phyloP scores from a whole-genome alignment of 768 basidiomycete genomes.

The Podaxis carcinomalis region DNA sequence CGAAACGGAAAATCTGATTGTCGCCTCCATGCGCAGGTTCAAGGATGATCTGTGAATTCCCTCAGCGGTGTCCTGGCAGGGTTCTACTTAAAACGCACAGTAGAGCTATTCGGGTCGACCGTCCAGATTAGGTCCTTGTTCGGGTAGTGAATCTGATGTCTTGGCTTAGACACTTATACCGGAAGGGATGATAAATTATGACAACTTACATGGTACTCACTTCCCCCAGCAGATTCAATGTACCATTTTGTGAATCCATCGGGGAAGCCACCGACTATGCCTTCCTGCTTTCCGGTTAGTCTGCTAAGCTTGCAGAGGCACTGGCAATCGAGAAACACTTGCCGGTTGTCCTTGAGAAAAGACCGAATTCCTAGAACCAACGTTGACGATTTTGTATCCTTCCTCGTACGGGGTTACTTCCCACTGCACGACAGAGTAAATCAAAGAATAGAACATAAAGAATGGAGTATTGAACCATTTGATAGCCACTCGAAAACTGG shows the following conservation, averaged over 20 bases:
- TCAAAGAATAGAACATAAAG: not conserved
- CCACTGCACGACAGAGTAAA: not conserved
- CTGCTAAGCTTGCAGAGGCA: too few relatives aligned
- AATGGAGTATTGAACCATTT: not conserved
- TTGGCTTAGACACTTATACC: not conserved
- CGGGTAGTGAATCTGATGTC: conserved; percentile 5
- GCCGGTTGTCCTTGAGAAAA: not conserved
- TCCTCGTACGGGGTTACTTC: not conserved
- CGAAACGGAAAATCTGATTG: not conserved
- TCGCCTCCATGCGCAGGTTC: not conserved
- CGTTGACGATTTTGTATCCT: conserved; percentile 7
- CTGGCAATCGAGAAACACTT: not conserved
- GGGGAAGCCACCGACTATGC: not conserved
- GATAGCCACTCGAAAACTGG: not conserved
- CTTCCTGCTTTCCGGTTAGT: not conserved
- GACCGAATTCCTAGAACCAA: not conserved
- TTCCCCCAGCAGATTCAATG: conserved; percentile 2
- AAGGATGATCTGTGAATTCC: not conserved
- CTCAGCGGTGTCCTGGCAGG: not conserved
- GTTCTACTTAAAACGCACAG: not conserved
- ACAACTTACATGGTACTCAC: not conserved
- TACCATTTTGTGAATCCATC: conserved; percentile 10
- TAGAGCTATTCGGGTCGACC: not conserved
- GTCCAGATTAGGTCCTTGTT: conserved; percentile 6
- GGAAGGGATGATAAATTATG: not conserved